These are phyloP conservation scores for Irpex sp. DNA, from an alignment of 1,284 basidiomycete species.

Conservation along the genomic window DNA sequence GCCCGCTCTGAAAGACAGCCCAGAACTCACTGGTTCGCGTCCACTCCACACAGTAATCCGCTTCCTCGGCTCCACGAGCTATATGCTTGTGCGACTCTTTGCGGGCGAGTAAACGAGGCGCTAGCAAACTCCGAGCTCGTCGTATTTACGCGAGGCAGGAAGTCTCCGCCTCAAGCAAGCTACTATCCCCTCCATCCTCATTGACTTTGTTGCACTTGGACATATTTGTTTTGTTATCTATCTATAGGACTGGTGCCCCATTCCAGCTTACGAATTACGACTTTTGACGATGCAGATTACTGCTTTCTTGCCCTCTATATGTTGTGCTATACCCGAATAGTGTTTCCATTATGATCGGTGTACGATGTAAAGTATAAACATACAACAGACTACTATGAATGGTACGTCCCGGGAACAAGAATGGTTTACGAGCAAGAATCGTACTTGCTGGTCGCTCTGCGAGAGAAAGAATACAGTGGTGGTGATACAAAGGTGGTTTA, in stretches of 20 bases:
- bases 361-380: neutral
- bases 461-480: neutral
- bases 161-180: neutral
- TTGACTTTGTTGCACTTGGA: neutral
- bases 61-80: slow-evolving; percentile 73
- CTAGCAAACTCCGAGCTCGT: neutral
- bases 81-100: slow-evolving; percentile 78
- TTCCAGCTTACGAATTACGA: neutral
- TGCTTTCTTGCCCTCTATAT: neutral
- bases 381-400: neutral
- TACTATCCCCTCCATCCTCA: neutral
- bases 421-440: neutral
- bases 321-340: neutral
- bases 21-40: slow-evolving; percentile 2
- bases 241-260: neutral
- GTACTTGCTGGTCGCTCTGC: neutral
- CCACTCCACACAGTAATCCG: slow-evolving; percentile 54
- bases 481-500: neutral
- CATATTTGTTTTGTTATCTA: neutral
- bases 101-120: slow-evolving; percentile 63
- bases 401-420: neutral
- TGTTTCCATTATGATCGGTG: neutral
- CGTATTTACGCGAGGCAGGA: neutral
- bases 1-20: neutral
- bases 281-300: neutral